Base-by-base conservation (phyloP, 345 rosid genomes). In the Trapa incisa region DNA sequence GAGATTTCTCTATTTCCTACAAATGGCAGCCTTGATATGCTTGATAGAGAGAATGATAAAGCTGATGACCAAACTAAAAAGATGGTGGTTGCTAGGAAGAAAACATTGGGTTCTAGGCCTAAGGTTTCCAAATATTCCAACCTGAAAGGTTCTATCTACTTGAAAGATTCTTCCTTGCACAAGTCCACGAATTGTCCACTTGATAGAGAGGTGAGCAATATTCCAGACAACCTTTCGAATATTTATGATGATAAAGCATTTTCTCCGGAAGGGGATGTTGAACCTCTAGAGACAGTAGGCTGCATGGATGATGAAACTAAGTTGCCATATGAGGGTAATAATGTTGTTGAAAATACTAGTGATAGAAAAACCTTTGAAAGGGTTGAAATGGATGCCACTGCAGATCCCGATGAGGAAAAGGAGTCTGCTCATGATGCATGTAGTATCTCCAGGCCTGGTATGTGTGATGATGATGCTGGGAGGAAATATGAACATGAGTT, bases 141-240 rank as follows among this genome's bases (percentile, higher is more conserved):
- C 68, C 69, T 67, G 70, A 89, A 86, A 79, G 85, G 93, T 65
- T 80, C 94, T 29, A 78, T 89, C 68, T 85, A 71, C 85, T 70
- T 72, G 16, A 78, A 78, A 67, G 36, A 69, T 77, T 67, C 76
- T 67, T 68, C 73, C 37, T 68, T 74, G 57, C 75, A 73, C 33
- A 76, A 80, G 67, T 60, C 67, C 61, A 68, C 57, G 70, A 73
- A 39, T 64, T 58, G 68, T 75, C 53, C 67, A 61, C 53, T 70
- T 70, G 71, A 48, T 38, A 71, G 52, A 73, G 64, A 76, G 64
- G 79, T 41, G 37, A 76, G 67, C 48, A 57, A 76, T 42, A 70
- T 29, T 41, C 52, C 68, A 50, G 77, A 66, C 50, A 67, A 70
- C 15, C 54, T 65, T 32, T 65, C 50, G 67, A 53, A 64, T 67